phyloP scores from a whole-genome alignment of 805 yeast genomes.

The Torulaspora maleeae region DNA sequence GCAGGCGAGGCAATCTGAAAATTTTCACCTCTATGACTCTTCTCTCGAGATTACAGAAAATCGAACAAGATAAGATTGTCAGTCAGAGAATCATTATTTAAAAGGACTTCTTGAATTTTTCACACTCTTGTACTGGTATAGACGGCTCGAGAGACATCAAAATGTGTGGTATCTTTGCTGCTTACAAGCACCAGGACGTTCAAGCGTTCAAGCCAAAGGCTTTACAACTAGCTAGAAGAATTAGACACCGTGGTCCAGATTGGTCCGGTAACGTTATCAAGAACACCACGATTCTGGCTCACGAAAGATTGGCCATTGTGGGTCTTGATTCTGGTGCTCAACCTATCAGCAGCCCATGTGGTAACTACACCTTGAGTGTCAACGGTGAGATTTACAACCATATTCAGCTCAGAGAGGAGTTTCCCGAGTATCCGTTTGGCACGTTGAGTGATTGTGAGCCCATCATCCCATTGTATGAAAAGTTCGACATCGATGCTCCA shows the following conservation, averaged over 20 bases:
- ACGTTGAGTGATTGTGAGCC: conserved; percentile 96
- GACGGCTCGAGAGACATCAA: conserved; percentile 5
- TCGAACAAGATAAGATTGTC: background rate
- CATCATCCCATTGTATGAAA: conserved; percentile 85
- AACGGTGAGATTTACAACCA: conserved; percentile 99
- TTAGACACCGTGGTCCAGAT: conserved; percentile 99
- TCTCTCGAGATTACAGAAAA: background rate
- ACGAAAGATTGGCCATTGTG: conserved; percentile 96
- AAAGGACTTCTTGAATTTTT: background rate
- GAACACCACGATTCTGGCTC: conserved; percentile 79
- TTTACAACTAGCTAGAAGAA: conserved; percentile 81
- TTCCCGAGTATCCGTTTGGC: conserved; percentile 68
- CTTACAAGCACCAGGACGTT: conserved; percentile 75
- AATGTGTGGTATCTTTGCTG: conserved; percentile 99
- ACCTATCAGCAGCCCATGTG: conserved; percentile 84
- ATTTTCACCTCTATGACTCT: conserved; percentile 1
- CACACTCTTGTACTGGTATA: background rate
- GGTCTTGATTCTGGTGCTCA: conserved; percentile 98
- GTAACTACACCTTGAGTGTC: conserved; percentile 69
- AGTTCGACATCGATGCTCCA: conserved; percentile 87
- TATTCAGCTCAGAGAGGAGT: conserved; percentile 75
- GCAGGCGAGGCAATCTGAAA: background rate
- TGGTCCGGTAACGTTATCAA: conserved; percentile 89
- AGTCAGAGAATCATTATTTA: background rate
- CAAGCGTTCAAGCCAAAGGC: conserved; percentile 82